These are phyloP conservation scores for Paecilomyces formosus DNA, from an alignment of 2,329 filamentous ascomycete species.

Conservation along the genomic window DNA sequence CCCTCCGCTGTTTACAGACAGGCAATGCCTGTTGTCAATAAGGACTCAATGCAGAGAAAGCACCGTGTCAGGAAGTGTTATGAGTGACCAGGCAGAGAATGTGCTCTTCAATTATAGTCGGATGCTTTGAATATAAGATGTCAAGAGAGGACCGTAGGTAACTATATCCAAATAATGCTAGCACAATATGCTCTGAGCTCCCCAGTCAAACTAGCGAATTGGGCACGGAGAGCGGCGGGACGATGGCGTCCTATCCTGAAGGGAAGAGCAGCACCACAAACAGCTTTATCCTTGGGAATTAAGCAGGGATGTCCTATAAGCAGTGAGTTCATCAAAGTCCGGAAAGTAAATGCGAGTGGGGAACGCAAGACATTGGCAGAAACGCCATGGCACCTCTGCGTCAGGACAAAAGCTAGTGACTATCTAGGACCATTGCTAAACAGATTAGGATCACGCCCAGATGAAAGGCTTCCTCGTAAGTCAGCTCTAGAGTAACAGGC, in stretches of 20 bases:
- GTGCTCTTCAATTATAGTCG: neutral
- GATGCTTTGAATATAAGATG: neutral
- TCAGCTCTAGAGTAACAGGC: neutral
- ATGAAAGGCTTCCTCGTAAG: neutral
- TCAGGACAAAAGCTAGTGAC: neutral
- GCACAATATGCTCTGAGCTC: neutral
- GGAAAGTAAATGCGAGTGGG: slow-evolving; percentile 10
- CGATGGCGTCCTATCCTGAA: neutral
- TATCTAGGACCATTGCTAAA: neutral
- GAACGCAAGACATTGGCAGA: slow-evolving; percentile 1
- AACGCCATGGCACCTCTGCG: neutral
- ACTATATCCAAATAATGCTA: neutral
- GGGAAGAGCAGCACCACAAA: neutral
- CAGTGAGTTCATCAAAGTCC: slow-evolving; percentile 3
- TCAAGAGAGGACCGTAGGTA: neutral
- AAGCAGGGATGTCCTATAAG: neutral
- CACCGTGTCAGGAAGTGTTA: neutral
- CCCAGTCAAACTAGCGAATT: neutral
- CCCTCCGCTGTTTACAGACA: neutral
- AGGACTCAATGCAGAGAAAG: neutral
- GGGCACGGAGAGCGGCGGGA: neutral
- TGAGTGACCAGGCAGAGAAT: neutral
- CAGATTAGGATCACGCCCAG: neutral
- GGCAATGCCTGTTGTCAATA: neutral
- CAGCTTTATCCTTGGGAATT: slow-evolving; percentile 2